Percentiles rank a stretch among this genome's conserved stretches.
Conservation (phyloP, 2,329 filamentous ascomycete species). For the Aquanectria penicillioides region DNA sequence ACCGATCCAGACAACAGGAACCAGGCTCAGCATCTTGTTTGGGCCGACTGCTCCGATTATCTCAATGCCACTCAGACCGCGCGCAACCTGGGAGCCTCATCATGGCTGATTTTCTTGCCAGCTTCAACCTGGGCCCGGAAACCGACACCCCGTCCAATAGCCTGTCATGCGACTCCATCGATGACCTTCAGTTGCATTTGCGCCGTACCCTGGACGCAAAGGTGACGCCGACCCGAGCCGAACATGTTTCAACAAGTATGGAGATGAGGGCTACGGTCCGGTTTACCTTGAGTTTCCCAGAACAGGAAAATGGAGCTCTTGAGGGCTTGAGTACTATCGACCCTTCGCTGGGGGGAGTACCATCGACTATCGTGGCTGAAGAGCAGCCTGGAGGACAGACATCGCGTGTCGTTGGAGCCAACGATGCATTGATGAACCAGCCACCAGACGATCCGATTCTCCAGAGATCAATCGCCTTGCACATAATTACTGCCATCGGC, state of each 20-base stretch:
- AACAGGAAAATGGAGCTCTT: conserved; percentile 48
- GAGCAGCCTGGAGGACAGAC: conserved; percentile 33
- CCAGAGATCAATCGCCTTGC: conserved; percentile 60
- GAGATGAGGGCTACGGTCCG: conserved; percentile 57
- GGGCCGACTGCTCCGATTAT: conserved; percentile 28
- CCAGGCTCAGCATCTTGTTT: conserved; percentile 27
- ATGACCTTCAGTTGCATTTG: conserved; percentile 60
- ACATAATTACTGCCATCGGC: conserved; percentile 56
- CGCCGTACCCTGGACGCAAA: conserved; percentile 53
- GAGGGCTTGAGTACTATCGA: conserved; percentile 48
- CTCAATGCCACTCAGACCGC: conserved; percentile 9
- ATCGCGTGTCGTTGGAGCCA: conserved; percentile 53
- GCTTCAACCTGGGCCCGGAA: conserved; percentile 46
- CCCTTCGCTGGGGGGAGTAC: conserved; percentile 46
- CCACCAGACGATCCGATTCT: conserved; percentile 57
- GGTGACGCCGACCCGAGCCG: conserved; percentile 57
- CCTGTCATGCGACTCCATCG: conserved; percentile 46
- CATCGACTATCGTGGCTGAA: conserved; percentile 24
- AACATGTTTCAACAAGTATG: conserved; percentile 59
- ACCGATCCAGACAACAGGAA: conserved; percentile 28
- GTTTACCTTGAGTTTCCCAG: conserved; percentile 53
- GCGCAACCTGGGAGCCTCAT: conserved; percentile 8
- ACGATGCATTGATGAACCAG: conserved; percentile 60
- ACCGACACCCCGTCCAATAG: conserved; percentile 32
- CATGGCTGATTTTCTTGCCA: conserved; percentile 53